phyloP scores from a whole-genome alignment of 2,329 filamentous ascomycete species.

The Chaetothyriales sp. region DNA sequence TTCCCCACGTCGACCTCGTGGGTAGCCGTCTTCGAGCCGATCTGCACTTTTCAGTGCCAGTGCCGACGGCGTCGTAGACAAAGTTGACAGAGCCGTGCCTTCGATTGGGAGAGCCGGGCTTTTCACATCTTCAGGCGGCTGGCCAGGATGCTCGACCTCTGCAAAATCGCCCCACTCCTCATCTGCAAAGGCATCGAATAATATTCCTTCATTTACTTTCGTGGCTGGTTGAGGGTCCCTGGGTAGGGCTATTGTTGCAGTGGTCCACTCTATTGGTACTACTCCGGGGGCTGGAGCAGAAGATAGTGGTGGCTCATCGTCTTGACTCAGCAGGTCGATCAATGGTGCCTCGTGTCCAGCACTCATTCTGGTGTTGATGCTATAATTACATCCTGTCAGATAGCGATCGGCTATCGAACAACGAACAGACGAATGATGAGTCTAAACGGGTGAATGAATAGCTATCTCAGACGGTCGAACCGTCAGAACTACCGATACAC shows the following conservation, averaged over 20 bases:
- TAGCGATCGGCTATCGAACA: no score
- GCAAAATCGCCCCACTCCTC: conserved; percentile 37
- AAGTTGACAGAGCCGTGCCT: background rate
- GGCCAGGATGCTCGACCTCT: background rate
- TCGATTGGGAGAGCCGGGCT: background rate
- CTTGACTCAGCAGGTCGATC: conserved; percentile 1
- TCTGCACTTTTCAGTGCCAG: background rate
- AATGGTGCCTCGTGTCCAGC: background rate
- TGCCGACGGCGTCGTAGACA: background rate
- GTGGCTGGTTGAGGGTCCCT: background rate
- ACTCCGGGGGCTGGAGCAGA: background rate
- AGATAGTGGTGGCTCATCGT: background rate
- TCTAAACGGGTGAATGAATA: no score
- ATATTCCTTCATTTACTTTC: background rate
- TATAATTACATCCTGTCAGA: no score
- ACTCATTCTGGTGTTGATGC: no score
- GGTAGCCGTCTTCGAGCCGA: background rate
- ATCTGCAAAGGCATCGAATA: conserved; percentile 9
- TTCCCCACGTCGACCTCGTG: background rate
- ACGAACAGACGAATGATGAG: no score
- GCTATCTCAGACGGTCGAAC: no score
- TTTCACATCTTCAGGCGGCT: background rate
- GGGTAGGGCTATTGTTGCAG: background rate
- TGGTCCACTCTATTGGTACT: background rate
- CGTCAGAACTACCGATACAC: no score